Base-by-base conservation (phyloP, 169 alveolate genomes). In the Blepharisma undulans region DNA sequence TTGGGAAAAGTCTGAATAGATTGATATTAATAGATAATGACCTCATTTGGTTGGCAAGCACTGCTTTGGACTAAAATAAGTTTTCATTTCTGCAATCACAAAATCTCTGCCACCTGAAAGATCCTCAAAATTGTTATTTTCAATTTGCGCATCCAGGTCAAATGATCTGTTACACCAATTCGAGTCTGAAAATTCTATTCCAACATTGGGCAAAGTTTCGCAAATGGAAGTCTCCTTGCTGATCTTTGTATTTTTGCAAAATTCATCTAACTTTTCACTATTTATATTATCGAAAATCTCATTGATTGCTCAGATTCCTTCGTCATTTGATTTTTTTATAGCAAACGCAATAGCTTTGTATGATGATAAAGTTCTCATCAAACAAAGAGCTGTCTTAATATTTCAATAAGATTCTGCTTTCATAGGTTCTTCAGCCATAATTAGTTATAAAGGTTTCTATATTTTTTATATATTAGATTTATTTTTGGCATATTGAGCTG, bases 401-500 rank as follows among this genome's bases (percentile, higher is more conserved):
- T 48, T 48, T 48, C 10, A 48, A 48, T 48, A 1, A 48, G 66
- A 48, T 18, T 48, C 66, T 5, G 10, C 14, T 1, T 2, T 0
- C 7, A 48, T 1, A 1, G 14, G 14, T 18, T 48, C 10, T 48
- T 48, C 66, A 48, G 66, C 66, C 66, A 48, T 48, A 10, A 10
- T 48, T 48, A 10, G 14, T 48, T 3, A 48, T 10, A 5, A 5
- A 48, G 0, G 66, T 48, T 48, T 48, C 66, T 5, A 48, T 48
- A 48, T 48, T 3, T 48, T 48, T 74, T 74, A 25, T 74, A 8
- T 3, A 29, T 74, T 25, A 0, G 29, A 61, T 77, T 78, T 88
- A 92, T 93, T 92, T 72, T 77, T 84, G 48, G 99, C 99, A 92
- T 98, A 99, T 91, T 98, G 98, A 90, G 98, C 99, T 66, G 99